Evolutionary conservation across 2,329 filamentous ascomycete species (phyloP).

Genomic region (Septoria petroselini): DNA sequence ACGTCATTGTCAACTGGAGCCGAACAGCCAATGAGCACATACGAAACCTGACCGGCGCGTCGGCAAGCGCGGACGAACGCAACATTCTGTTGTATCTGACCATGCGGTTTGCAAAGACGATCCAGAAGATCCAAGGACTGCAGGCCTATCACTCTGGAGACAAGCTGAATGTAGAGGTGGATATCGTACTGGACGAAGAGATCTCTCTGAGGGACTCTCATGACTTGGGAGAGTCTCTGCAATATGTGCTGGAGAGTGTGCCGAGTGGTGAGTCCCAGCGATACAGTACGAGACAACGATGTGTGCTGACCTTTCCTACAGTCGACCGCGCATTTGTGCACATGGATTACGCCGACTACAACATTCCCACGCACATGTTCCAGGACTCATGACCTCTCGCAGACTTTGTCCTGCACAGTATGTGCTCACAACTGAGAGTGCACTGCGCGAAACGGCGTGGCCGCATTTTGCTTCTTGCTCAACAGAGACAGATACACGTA

Average conservation of each 20-base stretch:
- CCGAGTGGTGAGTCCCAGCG: constrained; percentile 55
- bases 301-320: constrained; percentile 12
- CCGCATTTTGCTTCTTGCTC: too few species aligned
- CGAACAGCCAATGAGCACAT: constrained; percentile 72
- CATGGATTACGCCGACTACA: constrained; percentile 51
- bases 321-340: constrained; percentile 57
- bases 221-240: constrained; percentile 72
- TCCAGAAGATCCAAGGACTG: constrained; percentile 79
- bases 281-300: not conserved
- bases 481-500: too few species aligned
- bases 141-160: constrained; percentile 83
- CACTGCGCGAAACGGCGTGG: too few species aligned
- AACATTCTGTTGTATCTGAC: constrained; percentile 86
- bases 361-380: constrained; percentile 51
- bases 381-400: constrained; percentile 38
- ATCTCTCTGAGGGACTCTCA: constrained; percentile 76
- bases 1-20: constrained; percentile 79
- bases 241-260: constrained; percentile 81
- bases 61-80: constrained; percentile 73
- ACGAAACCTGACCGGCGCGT: constrained; percentile 74
- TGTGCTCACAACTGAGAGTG: too few species aligned
- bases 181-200: constrained; percentile 75
- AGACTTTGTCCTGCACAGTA: too few species aligned
- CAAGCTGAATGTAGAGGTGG: constrained; percentile 78
- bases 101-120: constrained; percentile 87